Evolutionary conservation across 2,329 filamentous ascomycete genomes (phyloP), one percentile per base, ranked within the genome.

Genomic region (Fusarium armeniacum): DNA sequence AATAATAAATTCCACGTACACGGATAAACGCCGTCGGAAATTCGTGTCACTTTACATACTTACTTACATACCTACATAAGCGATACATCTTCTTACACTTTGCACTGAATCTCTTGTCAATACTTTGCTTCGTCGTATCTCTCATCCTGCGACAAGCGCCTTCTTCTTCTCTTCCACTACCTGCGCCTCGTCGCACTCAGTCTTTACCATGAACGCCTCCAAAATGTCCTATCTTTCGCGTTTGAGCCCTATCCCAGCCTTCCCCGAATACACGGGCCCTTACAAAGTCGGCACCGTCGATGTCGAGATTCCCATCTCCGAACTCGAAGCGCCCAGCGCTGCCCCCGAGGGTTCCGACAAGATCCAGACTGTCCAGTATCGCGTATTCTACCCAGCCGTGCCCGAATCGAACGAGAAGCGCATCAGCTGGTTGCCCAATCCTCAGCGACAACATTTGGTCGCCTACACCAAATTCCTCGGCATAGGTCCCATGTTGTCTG

Each of bases 391-490:
- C 77, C 93, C 93, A 1, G 90, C 90, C 24, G 81, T 82, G 2
- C 76, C 83, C 6, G 82, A 83, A 20, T 82, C 86, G 5, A 79
- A 80, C 53, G 84, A 87, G 73, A 87, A 87, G 73, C 84, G 83
- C 12, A 90, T 93, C 58, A 87, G 86, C 73, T 97, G 93, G 93
- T 85, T 97, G 54, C 93, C 93, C 1, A 84, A 86, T 11, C 93
- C 93, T 0, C 93, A 97, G 78, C 82, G 91, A 49, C 88, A 89
- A 41, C 91, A 93, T 76, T 82, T 95, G 11, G 87, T 89, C 18
- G 91, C 91, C 1, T 96, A 96, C 76, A 90, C 90, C 12, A 86
- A 89, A 70, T 97, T 97, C 73, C 76, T 95, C 10, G 93, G 93
- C 4, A 84, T 91, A 4, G 86, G 87, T 0, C 81, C 84, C 30